Evolutionary conservation across 495 filamentous ascomycete species (phyloP), one percentile per base, ranked within the genome.

Genomic region (Gamarada debralockiae): DNA sequence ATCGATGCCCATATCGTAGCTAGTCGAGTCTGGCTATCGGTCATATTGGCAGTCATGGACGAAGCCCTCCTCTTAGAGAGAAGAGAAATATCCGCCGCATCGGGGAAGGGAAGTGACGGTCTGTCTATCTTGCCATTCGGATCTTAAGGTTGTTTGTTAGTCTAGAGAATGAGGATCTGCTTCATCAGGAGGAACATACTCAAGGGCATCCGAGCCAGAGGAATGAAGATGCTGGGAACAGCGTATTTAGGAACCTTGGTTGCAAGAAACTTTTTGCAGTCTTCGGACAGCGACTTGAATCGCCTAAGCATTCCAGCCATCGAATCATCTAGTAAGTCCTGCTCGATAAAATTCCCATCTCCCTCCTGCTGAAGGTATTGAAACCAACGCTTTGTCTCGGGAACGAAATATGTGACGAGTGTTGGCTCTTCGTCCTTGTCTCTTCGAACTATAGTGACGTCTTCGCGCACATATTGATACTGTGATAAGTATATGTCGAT

Each of bases 361-460:
- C 72, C 73, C 44, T 76, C 74, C 39, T 75, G 70, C 49, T 79
- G 66, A 41, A 88, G 68, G 84, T 82, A 89, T 9, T 73, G 60
- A 1, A 69, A 65, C 88, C 87, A 95, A 52, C 80, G 76, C 54
- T 69, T 75, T 68, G 79, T 73, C 46, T 93, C 84, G 0, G 91
- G 90, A 0, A 96, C 91, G 49, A 96, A 76, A 65, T 96, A 96
- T 64, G 84, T 92, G 51, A 96, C 87, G 10, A 97, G 71, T 0
- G 78, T 92, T 3, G 81, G 89, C 65, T 97, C 92, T 62, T 96
- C 91, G 66, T 90, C 81, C 56, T 86, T 87, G 65, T 96, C 87
- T 67, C 92, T 78, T 50, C 87, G 73, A 0, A 96, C 82, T 2
- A 97, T 68, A 0, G 92, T 96, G 47, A 91, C 83, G 67, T 89